Percentiles rank a stretch among this genome's conserved stretches.
phyloP scores from a whole-genome alignment of 2,329 filamentous ascomycete species.

The Lachnellula arida region DNA sequence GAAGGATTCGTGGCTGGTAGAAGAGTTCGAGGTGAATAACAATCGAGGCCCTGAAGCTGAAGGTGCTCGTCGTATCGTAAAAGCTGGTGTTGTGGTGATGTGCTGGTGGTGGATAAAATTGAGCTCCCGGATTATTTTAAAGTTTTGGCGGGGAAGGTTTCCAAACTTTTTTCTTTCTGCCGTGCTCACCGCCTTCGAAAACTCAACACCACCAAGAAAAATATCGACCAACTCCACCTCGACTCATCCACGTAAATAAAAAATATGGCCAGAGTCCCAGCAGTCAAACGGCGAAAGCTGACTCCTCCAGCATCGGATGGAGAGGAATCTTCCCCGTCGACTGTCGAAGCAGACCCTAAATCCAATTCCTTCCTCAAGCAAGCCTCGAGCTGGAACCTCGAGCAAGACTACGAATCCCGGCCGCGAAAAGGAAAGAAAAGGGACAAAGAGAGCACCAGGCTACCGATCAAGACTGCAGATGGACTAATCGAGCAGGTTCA shows the following conservation, averaged over 20 bases:
- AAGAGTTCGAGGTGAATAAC: neutral
- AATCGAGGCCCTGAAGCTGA: too few species aligned
- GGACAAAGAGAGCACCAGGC: conserved; percentile 61
- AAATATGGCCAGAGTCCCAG: conserved; percentile 30
- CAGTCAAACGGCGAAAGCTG: conserved; percentile 53
- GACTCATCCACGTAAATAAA: conserved; percentile 3
- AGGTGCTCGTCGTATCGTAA: neutral
- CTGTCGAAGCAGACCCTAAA: conserved; percentile 23
- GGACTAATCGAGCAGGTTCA: conserved; percentile 63
- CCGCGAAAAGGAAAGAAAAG: conserved; percentile 73
- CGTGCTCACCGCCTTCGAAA: conserved; percentile 21
- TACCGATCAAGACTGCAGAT: conserved; percentile 83
- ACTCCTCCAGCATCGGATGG: conserved; percentile 48
- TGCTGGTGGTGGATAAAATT: neutral
- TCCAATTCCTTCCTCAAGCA: conserved; percentile 57
- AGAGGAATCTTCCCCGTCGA: conserved; percentile 34
- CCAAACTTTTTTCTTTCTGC: conserved; percentile 20
- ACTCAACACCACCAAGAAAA: conserved; percentile 1
- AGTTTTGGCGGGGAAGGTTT: conserved; percentile 26
- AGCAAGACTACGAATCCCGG: conserved; percentile 82
- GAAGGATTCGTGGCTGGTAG: neutral
- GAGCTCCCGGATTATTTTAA: neutral
- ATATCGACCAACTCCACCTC: neutral
- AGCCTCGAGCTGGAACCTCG: conserved; percentile 81
- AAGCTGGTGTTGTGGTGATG: neutral